Percentiles rank a stretch among this genome's conserved stretches.
These are phyloP conservation scores for Colletotrichum costaricense DNA, from an alignment of 2,329 filamentous ascomycete species.

Conservation along the genomic window DNA sequence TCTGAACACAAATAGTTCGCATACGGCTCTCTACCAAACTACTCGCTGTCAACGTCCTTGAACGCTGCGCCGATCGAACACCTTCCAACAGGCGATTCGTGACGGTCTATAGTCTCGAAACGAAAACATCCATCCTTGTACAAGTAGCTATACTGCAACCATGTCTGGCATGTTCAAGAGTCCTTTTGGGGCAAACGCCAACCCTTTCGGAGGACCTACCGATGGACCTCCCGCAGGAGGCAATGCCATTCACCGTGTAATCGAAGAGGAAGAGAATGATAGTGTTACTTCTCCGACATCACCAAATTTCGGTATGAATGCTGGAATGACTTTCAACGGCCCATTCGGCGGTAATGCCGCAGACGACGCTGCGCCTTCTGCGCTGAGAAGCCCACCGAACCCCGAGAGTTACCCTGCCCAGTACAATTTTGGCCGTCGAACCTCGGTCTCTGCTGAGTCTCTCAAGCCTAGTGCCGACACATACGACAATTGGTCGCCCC, in stretches of 20 bases:
- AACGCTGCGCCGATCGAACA: conserved; percentile 79
- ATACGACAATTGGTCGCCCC: conserved; percentile 91
- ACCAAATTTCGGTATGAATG: conserved; percentile 62
- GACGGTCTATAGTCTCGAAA: background rate
- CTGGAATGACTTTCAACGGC: conserved; percentile 58
- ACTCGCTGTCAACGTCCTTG: conserved; percentile 72
- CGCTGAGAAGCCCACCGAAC: conserved; percentile 61
- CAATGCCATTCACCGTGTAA: conserved; percentile 63
- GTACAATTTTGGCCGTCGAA: conserved; percentile 93
- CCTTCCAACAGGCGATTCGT: conserved; percentile 37
- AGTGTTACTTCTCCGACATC: conserved; percentile 80
- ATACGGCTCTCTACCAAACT: conserved; percentile 66
- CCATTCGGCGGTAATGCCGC: conserved; percentile 63
- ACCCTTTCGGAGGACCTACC: conserved; percentile 76
- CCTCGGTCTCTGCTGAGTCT: conserved; percentile 96
- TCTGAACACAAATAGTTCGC: conserved; percentile 71
- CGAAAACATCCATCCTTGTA: background rate
- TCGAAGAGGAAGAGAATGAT: conserved; percentile 89
- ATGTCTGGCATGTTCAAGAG: conserved; percentile 87
- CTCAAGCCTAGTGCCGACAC: conserved; percentile 87
- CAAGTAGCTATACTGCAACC: conserved; percentile 44
- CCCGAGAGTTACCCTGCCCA: conserved; percentile 85
- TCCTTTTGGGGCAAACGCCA: conserved; percentile 73
- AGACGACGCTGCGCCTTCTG: conserved; percentile 57
- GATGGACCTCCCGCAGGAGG: conserved; percentile 44